Evolutionary conservation across 495 filamentous ascomycete species (phyloP), one percentile per base, ranked within the genome.

Genomic region (Tuber magnatum): DNA sequence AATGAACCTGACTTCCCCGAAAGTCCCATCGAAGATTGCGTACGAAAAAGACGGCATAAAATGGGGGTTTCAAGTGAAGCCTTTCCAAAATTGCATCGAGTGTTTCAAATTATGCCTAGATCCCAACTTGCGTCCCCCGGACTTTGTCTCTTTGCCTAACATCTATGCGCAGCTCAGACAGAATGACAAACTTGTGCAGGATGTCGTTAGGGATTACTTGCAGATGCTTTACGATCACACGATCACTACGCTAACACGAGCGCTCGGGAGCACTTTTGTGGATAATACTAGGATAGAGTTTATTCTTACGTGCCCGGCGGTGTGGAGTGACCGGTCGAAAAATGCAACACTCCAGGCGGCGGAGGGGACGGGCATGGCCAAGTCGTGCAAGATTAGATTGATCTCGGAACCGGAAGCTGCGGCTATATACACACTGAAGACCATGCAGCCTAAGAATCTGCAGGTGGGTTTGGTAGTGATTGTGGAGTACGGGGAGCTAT

Each of bases 91-190:
- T 65, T 87, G 91, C 44, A 86, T 93, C 69, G 89, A 91, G 28
- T 93, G 91, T 81, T 91, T 93, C 83, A 93, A 93, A 84, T 85
- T 93, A 35, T 93, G 92, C 82, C 89, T 93, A 65, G 91, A 93
- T 82, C 88, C 90, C 48, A 89, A 90, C 71, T 90, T 92, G 83
- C 91, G 91, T 81, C 86, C 92, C 68, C 91, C 91, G n/a, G 90
- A 91, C 81, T 92, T 92, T 75, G 91, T 92, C 80, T 91, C 89
- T 75, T 89, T 91, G 16, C 85, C 91, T 18, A 91, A 93, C 81
- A 92, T 91, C 51, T 91, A 90, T 35, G 89, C 89, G 10, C 90
- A 92, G 80, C 86, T 93, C 20, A 88, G 89, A 80, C 87, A 87
- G 56, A 87, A 88, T 83, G 86, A 87, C 78, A 88, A 89, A 77